Conservation (phyloP, 2,329 filamentous ascomycete species). For the Calycina marina region DNA sequence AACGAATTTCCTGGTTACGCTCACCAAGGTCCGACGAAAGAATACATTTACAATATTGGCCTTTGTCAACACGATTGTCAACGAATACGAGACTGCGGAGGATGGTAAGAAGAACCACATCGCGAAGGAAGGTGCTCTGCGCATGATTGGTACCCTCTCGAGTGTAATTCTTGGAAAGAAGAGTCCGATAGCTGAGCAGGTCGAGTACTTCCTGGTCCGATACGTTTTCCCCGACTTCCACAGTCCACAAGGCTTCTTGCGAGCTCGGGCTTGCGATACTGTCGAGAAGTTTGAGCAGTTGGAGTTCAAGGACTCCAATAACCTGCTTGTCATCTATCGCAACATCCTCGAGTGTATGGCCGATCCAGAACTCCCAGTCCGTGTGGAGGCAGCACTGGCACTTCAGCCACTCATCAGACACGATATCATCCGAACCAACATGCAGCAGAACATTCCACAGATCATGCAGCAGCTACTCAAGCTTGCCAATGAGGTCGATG, state of each 20-base stretch:
- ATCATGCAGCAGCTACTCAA: slow-evolving; percentile 99
- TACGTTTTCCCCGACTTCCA: slow-evolving; percentile 98
- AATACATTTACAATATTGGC: slow-evolving; percentile 89
- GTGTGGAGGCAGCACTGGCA: slow-evolving; percentile 85
- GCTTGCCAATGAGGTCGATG: slow-evolving; percentile 92
- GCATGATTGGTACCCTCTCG: slow-evolving; percentile 93
- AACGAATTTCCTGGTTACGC: slow-evolving; percentile 87
- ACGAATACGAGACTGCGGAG: slow-evolving; percentile 71
- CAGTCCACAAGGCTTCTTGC: slow-evolving; percentile 79
- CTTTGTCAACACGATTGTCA: slow-evolving; percentile 91
- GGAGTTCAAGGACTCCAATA: slow-evolving; percentile 92
- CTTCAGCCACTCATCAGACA: slow-evolving; percentile 92
- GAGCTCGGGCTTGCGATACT: slow-evolving; percentile 89
- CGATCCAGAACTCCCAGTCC: slow-evolving; percentile 80
- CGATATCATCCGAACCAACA: slow-evolving; percentile 82
- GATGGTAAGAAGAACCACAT: slow-evolving; percentile 86
- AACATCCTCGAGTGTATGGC: slow-evolving; percentile 97
- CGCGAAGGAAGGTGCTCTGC: slow-evolving; percentile 88
- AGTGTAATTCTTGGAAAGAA: slow-evolving; percentile 95
- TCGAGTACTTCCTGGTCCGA: slow-evolving; percentile 95
- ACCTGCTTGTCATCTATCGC: slow-evolving; percentile 88
- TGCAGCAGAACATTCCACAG: slow-evolving; percentile 95
- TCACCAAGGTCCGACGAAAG: slow-evolving; percentile 89
- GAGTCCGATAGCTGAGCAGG: slow-evolving; percentile 92
- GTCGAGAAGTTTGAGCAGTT: slow-evolving; percentile 96